Base-by-base conservation (phyloP, 495 filamentous ascomycete species). In the Penicillium macrosclerotiorum region DNA sequence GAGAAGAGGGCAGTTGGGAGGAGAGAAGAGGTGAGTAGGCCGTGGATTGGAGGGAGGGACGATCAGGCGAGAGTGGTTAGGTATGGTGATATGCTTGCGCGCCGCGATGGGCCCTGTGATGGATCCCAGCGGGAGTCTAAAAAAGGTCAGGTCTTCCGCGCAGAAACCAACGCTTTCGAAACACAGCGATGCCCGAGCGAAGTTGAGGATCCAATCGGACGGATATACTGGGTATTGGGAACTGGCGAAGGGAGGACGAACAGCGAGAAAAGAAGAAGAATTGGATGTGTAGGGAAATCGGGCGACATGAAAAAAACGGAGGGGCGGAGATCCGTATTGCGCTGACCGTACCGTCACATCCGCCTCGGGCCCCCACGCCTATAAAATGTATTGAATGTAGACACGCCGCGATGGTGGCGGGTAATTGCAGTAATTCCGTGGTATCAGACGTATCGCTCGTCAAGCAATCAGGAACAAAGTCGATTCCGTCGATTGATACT, bases 121-220 rank as follows among this genome's bases (percentile, higher is more conserved):
- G 57, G 57, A 61, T 58, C 57, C 57, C 57, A 55, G 52, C 52
- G 57, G 45, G 50, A 57, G 54, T 54, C 49, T 60, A 60, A 57
- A 49, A 34, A 37, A 47, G 37, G 49, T 57, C 48, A 50, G 37
- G 45, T 45, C 38, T 26, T 45, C 45, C 53, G 40, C 52, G 42
- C 37, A 41, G 16, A 45, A 37, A 42, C 17, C 36, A 41, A 20
- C 17, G 14, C 14, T 29, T 29, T 12, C 14, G 24, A 11, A 19
- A 16, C 27, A 36, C 48, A 49, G 49, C 50, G 45, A 33, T 40
- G 47, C 54, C 59, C 44, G 43, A 43, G 20, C n/a, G n/a, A n/a
- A n/a, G n/a, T n/a, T n/a, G n/a, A n/a, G n/a, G n/a, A n/a, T n/a
- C 52, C 46, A 56, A 59, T 49, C 19, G 26, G 27, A 42, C 52